Evolutionary conservation across 1,139 yeast species (phyloP).

Genomic region (Hyphopichia khmerensis): DNA sequence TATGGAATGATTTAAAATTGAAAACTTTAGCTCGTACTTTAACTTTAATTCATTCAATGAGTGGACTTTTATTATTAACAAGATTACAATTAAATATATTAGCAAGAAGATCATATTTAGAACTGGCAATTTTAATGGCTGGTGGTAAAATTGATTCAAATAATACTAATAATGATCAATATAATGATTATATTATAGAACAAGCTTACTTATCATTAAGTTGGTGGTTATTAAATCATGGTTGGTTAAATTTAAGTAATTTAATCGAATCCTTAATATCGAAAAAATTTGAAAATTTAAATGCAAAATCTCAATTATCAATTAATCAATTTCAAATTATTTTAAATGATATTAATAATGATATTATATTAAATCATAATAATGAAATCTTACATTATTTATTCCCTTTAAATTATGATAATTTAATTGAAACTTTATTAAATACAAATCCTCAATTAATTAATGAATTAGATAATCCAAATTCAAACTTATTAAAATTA

Average conservation of each 20-base stretch:
- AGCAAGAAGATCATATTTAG: conserved; percentile 82
- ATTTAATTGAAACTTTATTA: conserved; percentile 42
- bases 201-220: conserved; percentile 83
- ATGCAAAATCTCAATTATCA: conserved; percentile 71
- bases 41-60: conserved; percentile 66
- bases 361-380: conserved; percentile 16
- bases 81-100: conserved; percentile 84
- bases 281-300: conserved; percentile 59
- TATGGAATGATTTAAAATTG: conserved; percentile 82
- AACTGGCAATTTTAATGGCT: conserved; percentile 73
- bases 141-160: conserved; percentile 25
- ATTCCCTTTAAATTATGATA: conserved; percentile 42
- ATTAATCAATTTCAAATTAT: conserved; percentile 52
- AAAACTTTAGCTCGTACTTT: conserved; percentile 74
- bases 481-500: conserved; percentile 44
- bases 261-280: conserved; percentile 58
- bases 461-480: conserved; percentile 36
- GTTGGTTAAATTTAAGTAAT: conserved; percentile 64
- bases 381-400: conserved; percentile 28
- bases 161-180: conserved; percentile 21
- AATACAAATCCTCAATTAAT: conserved; percentile 47
- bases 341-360: conserved; percentile 17
- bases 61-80: conserved; percentile 72
- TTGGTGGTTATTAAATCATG: conserved; percentile 93
- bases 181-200: conserved; percentile 56